These are phyloP conservation scores for Metschnikowia gelsemii DNA, from an alignment of 805 yeast species.

Conservation along the genomic window DNA sequence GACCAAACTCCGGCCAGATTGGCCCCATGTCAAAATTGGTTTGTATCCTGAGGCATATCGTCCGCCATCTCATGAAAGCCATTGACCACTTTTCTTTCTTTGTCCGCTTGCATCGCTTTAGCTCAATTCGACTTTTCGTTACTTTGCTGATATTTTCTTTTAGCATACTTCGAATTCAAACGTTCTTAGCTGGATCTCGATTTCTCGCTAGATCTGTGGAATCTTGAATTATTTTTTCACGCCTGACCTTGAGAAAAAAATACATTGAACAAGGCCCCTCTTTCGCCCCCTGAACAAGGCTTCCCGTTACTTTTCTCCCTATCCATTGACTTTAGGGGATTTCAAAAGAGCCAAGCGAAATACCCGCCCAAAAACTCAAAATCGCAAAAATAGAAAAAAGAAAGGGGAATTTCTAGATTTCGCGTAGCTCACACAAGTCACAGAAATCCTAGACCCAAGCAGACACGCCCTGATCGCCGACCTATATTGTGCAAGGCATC, in stretches of 20 bases:
- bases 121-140: not conserved
- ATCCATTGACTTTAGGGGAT: not conserved
- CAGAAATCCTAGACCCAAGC: too few relatives aligned
- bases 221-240: slow-evolving; percentile 7
- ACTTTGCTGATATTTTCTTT: not conserved
- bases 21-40: slow-evolving; percentile 3
- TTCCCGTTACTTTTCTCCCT: not conserved
- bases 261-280: not conserved
- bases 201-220: slow-evolving; percentile 1
- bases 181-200: slow-evolving; percentile 1
- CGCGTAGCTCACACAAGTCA: too few relatives aligned
- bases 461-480: too few relatives aligned
- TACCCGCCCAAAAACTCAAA: too few relatives aligned
- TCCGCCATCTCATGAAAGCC: not conserved
- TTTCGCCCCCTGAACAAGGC: not conserved
- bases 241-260: not conserved
- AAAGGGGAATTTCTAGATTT: too few relatives aligned
- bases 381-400: too few relatives aligned
- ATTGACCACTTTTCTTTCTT: slow-evolving; percentile 4
- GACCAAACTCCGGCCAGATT: slow-evolving; percentile 10
- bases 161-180: not conserved
- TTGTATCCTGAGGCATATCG: not conserved
- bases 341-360: too few relatives aligned
- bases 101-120: not conserved
- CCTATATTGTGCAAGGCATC: not conserved